Evolutionary conservation across 2,329 filamentous ascomycete genomes (phyloP).

Genomic region (Paecilomyces sp.): DNA sequence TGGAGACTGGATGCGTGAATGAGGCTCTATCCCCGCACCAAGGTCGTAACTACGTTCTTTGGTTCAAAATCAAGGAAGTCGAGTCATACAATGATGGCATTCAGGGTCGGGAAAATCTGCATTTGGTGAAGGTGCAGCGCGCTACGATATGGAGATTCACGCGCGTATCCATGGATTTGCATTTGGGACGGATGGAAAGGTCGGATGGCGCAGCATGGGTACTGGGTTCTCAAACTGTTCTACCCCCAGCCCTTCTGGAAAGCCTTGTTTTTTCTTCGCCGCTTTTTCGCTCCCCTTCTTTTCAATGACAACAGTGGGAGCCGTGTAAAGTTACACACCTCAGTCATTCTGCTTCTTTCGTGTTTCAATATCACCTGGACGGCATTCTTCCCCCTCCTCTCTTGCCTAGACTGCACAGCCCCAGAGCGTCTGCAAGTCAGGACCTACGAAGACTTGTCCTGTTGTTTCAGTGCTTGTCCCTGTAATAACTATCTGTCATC

Average conservation of each 20-base stretch:
- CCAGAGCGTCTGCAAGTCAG: neutral
- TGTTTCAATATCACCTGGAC: neutral
- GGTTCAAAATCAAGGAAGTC: neutral
- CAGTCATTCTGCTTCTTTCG: neutral
- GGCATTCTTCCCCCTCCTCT: neutral
- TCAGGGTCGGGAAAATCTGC: neutral
- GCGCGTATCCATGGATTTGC: neutral
- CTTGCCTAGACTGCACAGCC: neutral
- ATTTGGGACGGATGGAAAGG: neutral
- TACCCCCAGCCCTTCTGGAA: neutral
- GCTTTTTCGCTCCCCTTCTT: neutral
- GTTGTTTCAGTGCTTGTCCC: neutral
- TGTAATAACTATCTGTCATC: neutral
- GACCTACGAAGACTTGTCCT: neutral
- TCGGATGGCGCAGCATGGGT: neutral
- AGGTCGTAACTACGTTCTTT: neutral
- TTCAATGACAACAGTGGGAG: neutral
- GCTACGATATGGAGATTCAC: neutral
- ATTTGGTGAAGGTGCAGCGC: neutral
- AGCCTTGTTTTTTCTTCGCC: neutral
- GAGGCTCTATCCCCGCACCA: neutral
- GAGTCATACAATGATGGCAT: neutral
- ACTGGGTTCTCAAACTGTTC: neutral
- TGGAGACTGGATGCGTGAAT: neutral
- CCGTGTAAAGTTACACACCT: neutral